Evolutionary conservation across 352 stramenopile genomes (phyloP).

Genomic region (Globisporangium middletonii): DNA sequence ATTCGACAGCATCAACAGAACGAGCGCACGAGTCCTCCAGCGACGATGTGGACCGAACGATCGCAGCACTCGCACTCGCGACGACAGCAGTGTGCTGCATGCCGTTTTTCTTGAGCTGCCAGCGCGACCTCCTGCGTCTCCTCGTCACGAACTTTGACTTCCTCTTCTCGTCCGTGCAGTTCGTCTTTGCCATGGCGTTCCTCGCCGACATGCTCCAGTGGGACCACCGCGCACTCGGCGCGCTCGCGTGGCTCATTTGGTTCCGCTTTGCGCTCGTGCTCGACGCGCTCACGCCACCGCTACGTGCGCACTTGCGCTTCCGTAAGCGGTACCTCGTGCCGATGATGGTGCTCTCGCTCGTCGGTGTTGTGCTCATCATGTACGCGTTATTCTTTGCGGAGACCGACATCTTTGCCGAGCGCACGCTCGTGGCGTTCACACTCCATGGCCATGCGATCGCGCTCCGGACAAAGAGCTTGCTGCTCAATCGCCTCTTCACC

Average conservation of each 20-base stretch:
- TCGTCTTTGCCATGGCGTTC: conserved; percentile 9
- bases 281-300: conserved; percentile 32
- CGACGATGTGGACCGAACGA: too few species aligned
- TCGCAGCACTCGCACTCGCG: not conserved
- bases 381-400: conserved; percentile 27
- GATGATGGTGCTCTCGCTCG: conserved; percentile 16
- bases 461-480: conserved; percentile 29
- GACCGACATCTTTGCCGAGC: conserved; percentile 18
- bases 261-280: conserved; percentile 38
- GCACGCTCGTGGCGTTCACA: conserved; percentile 19
- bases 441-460: conserved; percentile 18
- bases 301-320: conserved; percentile 17
- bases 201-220: conserved; percentile 29
- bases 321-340: conserved; percentile 21
- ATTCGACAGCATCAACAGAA: not conserved
- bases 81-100: too few species aligned
- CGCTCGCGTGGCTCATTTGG: conserved; percentile 25
- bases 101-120: conserved; percentile 1
- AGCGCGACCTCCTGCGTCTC: conserved; percentile 15
- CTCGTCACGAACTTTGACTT: conserved; percentile 22
- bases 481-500: conserved; percentile 38
- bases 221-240: conserved; percentile 20
- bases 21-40: conserved; percentile 5
- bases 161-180: conserved; percentile 20
- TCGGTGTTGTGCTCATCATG: conserved; percentile 16